These are phyloP conservation scores for Pseudogymnoascus sp. DNA, from an alignment of 2,329 filamentous ascomycete species.

Conservation along the genomic window DNA sequence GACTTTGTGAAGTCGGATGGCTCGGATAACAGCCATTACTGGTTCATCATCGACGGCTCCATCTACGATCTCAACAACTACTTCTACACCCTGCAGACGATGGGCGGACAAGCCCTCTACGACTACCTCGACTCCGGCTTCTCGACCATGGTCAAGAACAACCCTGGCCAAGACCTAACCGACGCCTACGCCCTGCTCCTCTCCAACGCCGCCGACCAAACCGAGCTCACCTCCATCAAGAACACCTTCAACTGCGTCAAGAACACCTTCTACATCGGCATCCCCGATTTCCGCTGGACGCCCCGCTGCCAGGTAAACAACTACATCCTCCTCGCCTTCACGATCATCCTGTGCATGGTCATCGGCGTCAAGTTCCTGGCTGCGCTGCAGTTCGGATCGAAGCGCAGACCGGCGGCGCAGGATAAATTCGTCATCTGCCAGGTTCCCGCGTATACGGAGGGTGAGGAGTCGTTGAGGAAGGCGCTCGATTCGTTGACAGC, in stretches of 20 bases:
- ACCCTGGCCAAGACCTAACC: conserved; percentile 76
- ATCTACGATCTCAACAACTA: conserved; percentile 93
- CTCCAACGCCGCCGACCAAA: conserved; percentile 44
- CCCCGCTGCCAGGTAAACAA: conserved; percentile 77
- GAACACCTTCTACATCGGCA: conserved; percentile 76
- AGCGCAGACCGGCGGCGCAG: conserved; percentile 88
- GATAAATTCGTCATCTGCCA: conserved; percentile 99
- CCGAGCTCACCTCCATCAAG: conserved; percentile 43
- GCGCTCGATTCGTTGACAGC: conserved; percentile 93
- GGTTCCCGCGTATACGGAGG: conserved; percentile 95
- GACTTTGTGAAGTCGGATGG: conserved; percentile 59
- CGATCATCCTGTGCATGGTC: conserved; percentile 70
- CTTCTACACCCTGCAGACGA: conserved; percentile 64
- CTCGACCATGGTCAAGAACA: conserved; percentile 61
- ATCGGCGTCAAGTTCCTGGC: conserved; percentile 97
- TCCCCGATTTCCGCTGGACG: conserved; percentile 87
- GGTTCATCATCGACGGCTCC: conserved; percentile 69
- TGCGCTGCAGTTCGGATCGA: conserved; percentile 85
- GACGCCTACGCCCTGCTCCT: conserved; percentile 53
- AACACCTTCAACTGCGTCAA: conserved; percentile 77
- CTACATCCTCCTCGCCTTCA: conserved; percentile 83
- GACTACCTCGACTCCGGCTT: conserved; percentile 67
- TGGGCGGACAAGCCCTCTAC: conserved; percentile 51
- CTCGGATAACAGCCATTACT: conserved; percentile 59
- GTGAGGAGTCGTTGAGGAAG: conserved; percentile 92